Percentiles rank a stretch among this genome's conserved stretches.
These are phyloP conservation scores for Verruconis gallopava DNA, from an alignment of 2,329 filamentous ascomycete genomes.

Conservation along the genomic window DNA sequence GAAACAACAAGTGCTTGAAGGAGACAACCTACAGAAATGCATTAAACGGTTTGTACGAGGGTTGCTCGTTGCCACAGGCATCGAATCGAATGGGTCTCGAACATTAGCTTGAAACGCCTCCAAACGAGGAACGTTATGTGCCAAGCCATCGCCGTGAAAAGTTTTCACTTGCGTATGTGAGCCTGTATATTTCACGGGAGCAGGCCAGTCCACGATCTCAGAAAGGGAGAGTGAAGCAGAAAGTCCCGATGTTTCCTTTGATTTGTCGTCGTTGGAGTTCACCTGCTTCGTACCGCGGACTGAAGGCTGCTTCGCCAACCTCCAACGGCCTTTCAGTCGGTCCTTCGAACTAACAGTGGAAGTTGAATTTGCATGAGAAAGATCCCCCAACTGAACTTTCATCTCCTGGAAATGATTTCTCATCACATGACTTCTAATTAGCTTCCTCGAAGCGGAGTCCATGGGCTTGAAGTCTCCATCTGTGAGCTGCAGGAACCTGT, in stretches of 20 bases:
- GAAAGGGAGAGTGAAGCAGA: too few relatives aligned
- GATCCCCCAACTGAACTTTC: neutral
- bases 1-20: neutral
- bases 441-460: constrained; percentile 3
- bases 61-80: neutral
- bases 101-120: constrained; percentile 1
- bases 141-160: too few relatives aligned
- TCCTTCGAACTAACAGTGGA: neutral
- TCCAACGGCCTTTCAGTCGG: constrained; percentile 2
- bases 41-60: neutral
- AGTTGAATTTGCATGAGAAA: neutral
- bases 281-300: too few relatives aligned
- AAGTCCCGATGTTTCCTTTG: too few relatives aligned
- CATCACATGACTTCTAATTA: constrained; percentile 7
- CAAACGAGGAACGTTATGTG: too few relatives aligned
- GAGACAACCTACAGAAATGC: neutral
- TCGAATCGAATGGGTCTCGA: constrained; percentile 2
- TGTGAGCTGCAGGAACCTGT: neutral
- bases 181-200: too few relatives aligned
- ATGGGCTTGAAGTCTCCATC: constrained; percentile 2
- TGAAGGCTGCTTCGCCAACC: too few relatives aligned
- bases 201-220: too few relatives aligned
- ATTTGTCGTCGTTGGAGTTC: too few relatives aligned
- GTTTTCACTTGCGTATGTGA: too few relatives aligned
- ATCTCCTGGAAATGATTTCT: constrained; percentile 3